Conservation (phyloP, 371 early-diverging fungal species). For the Mucor mucedo region DNA sequence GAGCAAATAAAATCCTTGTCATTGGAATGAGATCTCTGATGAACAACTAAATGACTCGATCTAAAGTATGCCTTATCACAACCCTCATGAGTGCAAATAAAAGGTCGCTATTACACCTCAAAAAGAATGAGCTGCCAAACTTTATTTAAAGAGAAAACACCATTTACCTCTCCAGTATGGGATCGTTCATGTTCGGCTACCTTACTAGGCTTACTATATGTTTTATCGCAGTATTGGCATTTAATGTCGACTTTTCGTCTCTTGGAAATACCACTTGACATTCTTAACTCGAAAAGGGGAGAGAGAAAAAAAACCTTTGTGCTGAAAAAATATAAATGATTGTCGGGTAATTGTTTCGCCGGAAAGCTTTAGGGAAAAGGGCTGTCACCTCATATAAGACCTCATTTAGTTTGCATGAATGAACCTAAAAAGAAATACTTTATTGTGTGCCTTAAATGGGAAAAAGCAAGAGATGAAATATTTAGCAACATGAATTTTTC, state of each 20-base stretch:
- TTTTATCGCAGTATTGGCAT: slow-evolving; percentile 50
- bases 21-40: slow-evolving; percentile 59
- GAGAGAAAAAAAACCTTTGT: too few species aligned
- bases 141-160: neutral
- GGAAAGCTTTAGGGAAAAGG: too few species aligned
- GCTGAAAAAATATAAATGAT: too few species aligned
- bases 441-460: too few species aligned
- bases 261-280: slow-evolving; percentile 12
- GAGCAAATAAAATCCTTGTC: slow-evolving; percentile 46
- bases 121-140: neutral
- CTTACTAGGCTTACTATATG: slow-evolving; percentile 60
- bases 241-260: slow-evolving; percentile 12
- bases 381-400: too few species aligned
- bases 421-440: too few species aligned
- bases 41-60: slow-evolving; percentile 61
- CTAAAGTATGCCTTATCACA: slow-evolving; percentile 65
- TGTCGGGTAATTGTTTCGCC: too few species aligned
- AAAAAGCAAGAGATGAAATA: too few species aligned
- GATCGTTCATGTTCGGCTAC: slow-evolving; percentile 58
- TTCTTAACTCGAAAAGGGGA: neutral
- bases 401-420: too few species aligned
- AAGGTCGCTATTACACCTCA: slow-evolving; percentile 50
- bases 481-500: too few species aligned
- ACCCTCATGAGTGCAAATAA: slow-evolving; percentile 53
- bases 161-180: slow-evolving; percentile 68